Base-by-base conservation (phyloP, 208 protist species). In the Trypanosoma theileri region DNA sequence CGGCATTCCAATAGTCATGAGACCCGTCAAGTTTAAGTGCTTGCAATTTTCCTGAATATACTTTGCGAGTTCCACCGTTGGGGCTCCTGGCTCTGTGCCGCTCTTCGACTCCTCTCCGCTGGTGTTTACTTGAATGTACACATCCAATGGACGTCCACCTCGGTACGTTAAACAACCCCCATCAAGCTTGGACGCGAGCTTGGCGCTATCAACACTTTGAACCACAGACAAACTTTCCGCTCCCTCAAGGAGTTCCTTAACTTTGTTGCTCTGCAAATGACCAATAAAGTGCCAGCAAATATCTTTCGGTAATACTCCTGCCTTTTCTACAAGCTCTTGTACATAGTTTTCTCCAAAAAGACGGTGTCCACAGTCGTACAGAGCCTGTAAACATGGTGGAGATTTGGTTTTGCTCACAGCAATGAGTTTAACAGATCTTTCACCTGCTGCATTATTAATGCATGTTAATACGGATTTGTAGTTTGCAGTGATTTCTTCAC, bases 271-370 rank as follows among this genome's bases (percentile, higher is more conserved):
- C 82, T 99, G 98, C 42, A 99, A 71, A 62, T 98, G 94, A 10
- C 98, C 98, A 75, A 99, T 98, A 63, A 99, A 99, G 71, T 98
- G 98, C 97, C 97, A 99, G 28, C 81, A 53, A 41, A 98, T 96
- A 69, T 98, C 97, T 22, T 81, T 44, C 0, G 94, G 90, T 51
- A 96, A 67, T 59, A 76, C 53, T 26, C 53, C 46, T 1, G 88
- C 80, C 86, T 99, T 99, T 64, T 94, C 86, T 0, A 82, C 66
- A 13, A 98, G 50, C 76, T 98, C 97, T 77, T 99, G 93, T 42
- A 99, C 95, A 69, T 98, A 98, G 77, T 99, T 99, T 70, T 99
- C 98, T 44, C 97, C 98, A 77, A 99, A 98, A 22, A 77, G 63
- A 55, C 86, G 88, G 6, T 90, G 84, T 19, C 83, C 85, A 12